Conservation (phyloP, 1,284 basidiomycete species). For the Sporisorium scitamineum region DNA sequence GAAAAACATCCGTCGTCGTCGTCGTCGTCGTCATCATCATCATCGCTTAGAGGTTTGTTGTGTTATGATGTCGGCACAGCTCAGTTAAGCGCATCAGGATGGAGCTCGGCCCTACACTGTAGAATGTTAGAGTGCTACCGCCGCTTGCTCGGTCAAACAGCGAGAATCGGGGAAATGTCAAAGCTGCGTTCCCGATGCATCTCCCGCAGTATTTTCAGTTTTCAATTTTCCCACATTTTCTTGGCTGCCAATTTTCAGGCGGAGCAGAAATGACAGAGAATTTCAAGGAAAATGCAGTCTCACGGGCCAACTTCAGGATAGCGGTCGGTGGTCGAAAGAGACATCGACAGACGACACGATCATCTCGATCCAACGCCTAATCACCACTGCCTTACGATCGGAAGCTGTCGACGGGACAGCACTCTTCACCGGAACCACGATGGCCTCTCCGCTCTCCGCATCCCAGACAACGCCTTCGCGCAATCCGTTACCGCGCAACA, state of each 20-base stretch:
- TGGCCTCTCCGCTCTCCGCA: conserved; percentile 43
- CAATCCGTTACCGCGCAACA: conserved; percentile 12
- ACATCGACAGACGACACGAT: conserved; percentile 1
- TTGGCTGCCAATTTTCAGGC: neutral
- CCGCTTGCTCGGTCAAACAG: neutral
- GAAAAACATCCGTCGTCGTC: too few species aligned
- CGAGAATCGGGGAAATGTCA: neutral
- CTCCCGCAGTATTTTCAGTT: neutral
- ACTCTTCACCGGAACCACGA: neutral
- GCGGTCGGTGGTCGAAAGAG: too few species aligned
- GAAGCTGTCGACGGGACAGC: neutral
- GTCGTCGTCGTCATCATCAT: too few species aligned
- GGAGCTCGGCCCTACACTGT: too few species aligned
- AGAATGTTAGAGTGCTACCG: neutral
- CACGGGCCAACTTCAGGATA: conserved; percentile 22
- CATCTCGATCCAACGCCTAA: neutral
- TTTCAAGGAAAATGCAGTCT: neutral
- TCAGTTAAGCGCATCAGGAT: too few species aligned
- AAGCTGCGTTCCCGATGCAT: neutral
- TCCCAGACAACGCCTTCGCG: conserved; percentile 37
- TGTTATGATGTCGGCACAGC: too few species aligned
- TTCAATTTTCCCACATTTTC: conserved; percentile 6
- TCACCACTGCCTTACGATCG: neutral
- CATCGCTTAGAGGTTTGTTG: too few species aligned
- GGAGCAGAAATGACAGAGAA: neutral